Conservation (phyloP, 305 asterid species). For the Rubia tinctorum region DNA sequence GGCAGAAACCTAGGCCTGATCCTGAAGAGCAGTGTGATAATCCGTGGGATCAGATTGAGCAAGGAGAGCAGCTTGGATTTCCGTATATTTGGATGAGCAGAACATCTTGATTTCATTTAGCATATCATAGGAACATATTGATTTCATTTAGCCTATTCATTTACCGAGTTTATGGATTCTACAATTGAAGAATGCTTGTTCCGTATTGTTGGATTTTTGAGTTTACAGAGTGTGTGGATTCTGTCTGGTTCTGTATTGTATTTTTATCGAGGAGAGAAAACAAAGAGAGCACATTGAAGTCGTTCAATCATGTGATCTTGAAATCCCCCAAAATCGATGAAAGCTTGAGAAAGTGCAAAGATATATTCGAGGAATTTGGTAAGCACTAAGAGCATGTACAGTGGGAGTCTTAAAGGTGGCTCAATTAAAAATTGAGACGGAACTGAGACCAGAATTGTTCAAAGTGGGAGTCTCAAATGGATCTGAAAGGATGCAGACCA, state of each 20-base stretch:
- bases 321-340: conserved; percentile 75
- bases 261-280: conserved; percentile 47
- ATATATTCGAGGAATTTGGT: conserved; percentile 66
- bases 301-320: conserved; percentile 65
- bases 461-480: too few relatives aligned
- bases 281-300: conserved; percentile 56
- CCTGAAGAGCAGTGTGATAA: too few relatives aligned
- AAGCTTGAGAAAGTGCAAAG: conserved; percentile 66
- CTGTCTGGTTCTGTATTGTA: conserved; percentile 8
- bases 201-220: not conserved
- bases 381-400: conserved; percentile 1
- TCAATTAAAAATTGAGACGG: too few relatives aligned
- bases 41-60: too few relatives aligned
- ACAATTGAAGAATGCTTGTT: not conserved
- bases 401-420: too few relatives aligned
- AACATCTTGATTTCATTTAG: not conserved
- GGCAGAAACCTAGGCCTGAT: too few relatives aligned
- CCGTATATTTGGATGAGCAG: not conserved
- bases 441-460: too few relatives aligned
- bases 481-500: too few relatives aligned
- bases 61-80: not conserved
- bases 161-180: not conserved
- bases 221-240: too few relatives aligned
- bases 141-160: not conserved
- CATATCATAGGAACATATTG: not conserved